A percentile compares a stretch with the other conserved stretches of the same genome.
Evolutionary conservation across 306 rosid genomes (phyloP).

Genomic region (Arachis hypogaea): DNA sequence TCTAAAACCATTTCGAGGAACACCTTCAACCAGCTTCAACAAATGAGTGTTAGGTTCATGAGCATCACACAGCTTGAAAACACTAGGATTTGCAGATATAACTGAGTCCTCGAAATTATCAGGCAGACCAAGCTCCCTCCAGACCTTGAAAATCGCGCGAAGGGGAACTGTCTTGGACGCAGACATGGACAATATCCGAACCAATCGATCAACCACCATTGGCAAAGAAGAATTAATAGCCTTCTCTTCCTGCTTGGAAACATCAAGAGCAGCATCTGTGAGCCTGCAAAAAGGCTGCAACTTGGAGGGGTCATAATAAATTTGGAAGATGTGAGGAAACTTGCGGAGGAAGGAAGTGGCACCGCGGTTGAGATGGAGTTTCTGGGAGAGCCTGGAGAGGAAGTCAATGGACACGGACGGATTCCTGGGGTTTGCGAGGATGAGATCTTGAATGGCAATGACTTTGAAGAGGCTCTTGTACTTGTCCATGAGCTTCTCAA

Average conservation of each 20-base stretch:
- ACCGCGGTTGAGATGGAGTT: slow-evolving; percentile 84
- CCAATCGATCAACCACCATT: slow-evolving; percentile 63
- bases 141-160: slow-evolving; percentile 80
- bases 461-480: slow-evolving; percentile 84
- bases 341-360: slow-evolving; percentile 78
- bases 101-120: slow-evolving; percentile 91
- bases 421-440: slow-evolving; percentile 73
- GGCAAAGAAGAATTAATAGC: slow-evolving; percentile 68
- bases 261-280: slow-evolving; percentile 60
- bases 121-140: slow-evolving; percentile 94
- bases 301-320: slow-evolving; percentile 71
- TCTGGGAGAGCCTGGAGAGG: slow-evolving; percentile 80
- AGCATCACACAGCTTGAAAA: slow-evolving; percentile 75
- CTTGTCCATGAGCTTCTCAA: slow-evolving; percentile 90
- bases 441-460: slow-evolving; percentile 78
- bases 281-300: slow-evolving; percentile 66
- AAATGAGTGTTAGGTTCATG: slow-evolving; percentile 76
- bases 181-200: slow-evolving; percentile 76
- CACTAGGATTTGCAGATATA: slow-evolving; percentile 53
- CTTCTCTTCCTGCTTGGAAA: slow-evolving; percentile 55
- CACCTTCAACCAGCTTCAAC: slow-evolving; percentile 61
- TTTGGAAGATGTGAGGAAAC: slow-evolving; percentile 76
- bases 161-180: slow-evolving; percentile 73
- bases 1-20: slow-evolving; percentile 44
- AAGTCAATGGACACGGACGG: slow-evolving; percentile 72